Evolutionary conservation across 2,329 filamentous ascomycete species (phyloP).

Genomic region (Aspergillus brasiliensis): DNA sequence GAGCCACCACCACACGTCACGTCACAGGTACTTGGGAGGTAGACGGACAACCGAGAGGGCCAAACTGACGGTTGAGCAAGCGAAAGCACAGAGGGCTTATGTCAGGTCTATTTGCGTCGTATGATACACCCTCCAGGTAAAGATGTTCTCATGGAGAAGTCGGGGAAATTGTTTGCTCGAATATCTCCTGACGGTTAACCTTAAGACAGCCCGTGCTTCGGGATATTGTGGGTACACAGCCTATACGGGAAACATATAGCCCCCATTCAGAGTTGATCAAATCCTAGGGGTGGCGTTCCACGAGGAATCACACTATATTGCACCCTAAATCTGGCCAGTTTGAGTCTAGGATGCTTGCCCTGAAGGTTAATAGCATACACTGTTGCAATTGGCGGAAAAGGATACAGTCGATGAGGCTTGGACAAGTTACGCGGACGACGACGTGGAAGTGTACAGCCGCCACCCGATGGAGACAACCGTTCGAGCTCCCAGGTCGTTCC

Average conservation of each 20-base stretch:
- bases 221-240: neutral
- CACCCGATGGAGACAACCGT: neutral
- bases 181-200: neutral
- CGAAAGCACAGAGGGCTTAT: neutral
- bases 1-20: slow-evolving; percentile 1
- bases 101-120: neutral
- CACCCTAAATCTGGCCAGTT: neutral
- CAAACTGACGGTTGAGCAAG: neutral
- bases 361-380: neutral
- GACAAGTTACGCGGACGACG: neutral
- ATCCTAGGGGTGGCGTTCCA: neutral
- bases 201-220: neutral
- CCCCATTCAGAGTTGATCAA: neutral
- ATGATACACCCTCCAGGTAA: neutral
- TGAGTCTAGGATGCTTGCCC: neutral
- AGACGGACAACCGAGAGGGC: neutral
- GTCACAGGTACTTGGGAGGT: neutral
- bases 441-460: neutral
- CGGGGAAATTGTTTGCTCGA: neutral
- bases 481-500: neutral
- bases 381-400: neutral
- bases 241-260: neutral
- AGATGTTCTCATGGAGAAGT: neutral
- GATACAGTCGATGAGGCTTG: neutral
- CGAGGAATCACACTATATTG: neutral